Base-by-base conservation (phyloP, 208 protist species). In the Leishmania aethiopica region DNA sequence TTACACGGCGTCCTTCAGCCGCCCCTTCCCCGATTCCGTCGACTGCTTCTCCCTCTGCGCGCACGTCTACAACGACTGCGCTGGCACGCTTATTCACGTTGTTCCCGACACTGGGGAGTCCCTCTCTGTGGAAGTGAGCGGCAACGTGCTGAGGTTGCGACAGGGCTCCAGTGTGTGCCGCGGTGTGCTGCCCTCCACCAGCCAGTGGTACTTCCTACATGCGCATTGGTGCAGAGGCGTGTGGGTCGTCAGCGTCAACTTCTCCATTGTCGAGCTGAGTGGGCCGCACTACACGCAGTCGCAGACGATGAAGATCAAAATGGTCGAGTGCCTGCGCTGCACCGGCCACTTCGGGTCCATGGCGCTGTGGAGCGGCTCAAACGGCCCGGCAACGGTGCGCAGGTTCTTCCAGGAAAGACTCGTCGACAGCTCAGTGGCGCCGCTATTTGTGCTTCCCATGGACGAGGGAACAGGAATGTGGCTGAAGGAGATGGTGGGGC, bases 401-500 rank as follows among this genome's bases (percentile, higher is more conserved):
- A 80, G 51, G 15, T 85, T 83, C 67, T 85, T 82, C 67, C 53
- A 79, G 53, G 83, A 86, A 42, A 74, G 83, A 55, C 47, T 77
- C 1, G 83, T 86, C 11, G 83, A 91, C 47, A 59, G 77, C 49
- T 71, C 77, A 35, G 83, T 86, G 32, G 81, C 80, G n/a, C 79
- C 89, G 19, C 67, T 97, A 15, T 81, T 98, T 51, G 62, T 91
- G 73, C 77, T 96, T 10, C 95, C 95, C 5, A 84, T 98, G 72
- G 95, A 98, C 88, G 95, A 98, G 78, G 94, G 95, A 11, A 90
- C 88, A 59, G 95, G 95, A 1, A 72, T 90, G 53, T 97, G 92
- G 93, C 47, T 97, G 53, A 98, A 98, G 86, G 94, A 98, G 72
- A 84, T 90, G 55, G 90, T 87, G 17, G 51, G 91, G 0, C 70